Percentiles rank a stretch among this genome's conserved stretches.
Conservation (phyloP, 169 alveolate species). For the Plasmodium cynomolgi region DNA sequence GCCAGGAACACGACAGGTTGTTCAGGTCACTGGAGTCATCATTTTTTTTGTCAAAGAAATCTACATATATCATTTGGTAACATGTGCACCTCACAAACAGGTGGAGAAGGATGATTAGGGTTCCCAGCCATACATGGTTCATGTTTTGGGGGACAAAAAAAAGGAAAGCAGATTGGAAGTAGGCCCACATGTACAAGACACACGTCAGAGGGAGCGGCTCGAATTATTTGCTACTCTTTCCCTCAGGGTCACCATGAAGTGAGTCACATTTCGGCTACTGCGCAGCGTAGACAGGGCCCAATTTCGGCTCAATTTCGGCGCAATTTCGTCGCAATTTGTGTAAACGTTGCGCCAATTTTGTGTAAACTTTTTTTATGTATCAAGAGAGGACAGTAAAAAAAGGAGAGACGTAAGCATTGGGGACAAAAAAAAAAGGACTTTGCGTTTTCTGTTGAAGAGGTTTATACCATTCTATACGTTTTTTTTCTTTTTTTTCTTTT, state of each 20-base stretch:
- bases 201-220: neutral
- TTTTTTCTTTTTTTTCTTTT: neutral
- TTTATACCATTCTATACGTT: neutral
- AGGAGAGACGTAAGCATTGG: neutral
- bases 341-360: neutral
- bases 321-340: no score
- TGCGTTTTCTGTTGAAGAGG: neutral
- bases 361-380: neutral
- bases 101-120: neutral
- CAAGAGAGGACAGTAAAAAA: neutral
- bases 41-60: neutral
- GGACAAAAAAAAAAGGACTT: neutral
- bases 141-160: slow-evolving; percentile 11
- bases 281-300: neutral
- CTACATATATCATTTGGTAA: slow-evolving; percentile 57
- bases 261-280: neutral
- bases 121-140: slow-evolving; percentile 38
- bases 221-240: neutral
- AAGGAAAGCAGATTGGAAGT: neutral
- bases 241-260: neutral
- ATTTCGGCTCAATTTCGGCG: neutral
- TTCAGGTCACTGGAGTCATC: slow-evolving; percentile 6
- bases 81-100: slow-evolving; percentile 23
- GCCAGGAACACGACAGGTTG: slow-evolving; percentile 43
- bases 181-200: neutral